Conservation (phyloP, 331 rosid genomes). For the Phaseolus coccineus region DNA sequence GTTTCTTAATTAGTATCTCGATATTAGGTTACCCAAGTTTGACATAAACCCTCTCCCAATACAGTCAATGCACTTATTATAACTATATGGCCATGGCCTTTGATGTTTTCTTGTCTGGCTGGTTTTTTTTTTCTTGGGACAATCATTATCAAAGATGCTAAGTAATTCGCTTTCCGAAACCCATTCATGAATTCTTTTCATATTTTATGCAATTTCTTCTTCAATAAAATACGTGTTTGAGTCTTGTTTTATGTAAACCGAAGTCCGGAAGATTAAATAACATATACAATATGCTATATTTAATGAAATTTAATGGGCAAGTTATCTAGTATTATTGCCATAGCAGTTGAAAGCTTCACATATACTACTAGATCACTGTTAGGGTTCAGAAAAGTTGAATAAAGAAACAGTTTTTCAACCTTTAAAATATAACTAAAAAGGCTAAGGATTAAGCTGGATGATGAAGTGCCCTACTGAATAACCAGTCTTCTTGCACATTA, state of each 20-base stretch:
- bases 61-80: slow-evolving; percentile 14
- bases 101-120: slow-evolving; percentile 51
- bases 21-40: slow-evolving; percentile 43
- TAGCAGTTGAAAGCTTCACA: slow-evolving; percentile 53
- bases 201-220: slow-evolving; percentile 36
- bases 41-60: slow-evolving; percentile 34
- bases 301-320: slow-evolving; percentile 35
- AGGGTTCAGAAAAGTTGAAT: neutral
- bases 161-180: slow-evolving; percentile 40
- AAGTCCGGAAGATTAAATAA: slow-evolving; percentile 41
- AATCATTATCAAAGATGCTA: slow-evolving; percentile 47
- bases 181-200: slow-evolving; percentile 13
- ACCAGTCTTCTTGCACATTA: slow-evolving; percentile 45
- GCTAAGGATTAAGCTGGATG: slow-evolving; percentile 14
- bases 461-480: slow-evolving; percentile 47
- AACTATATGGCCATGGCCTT: slow-evolving; percentile 13
- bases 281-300: neutral
- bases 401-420: slow-evolving; percentile 44
- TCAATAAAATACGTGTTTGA: slow-evolving; percentile 35
- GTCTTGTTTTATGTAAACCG: slow-evolving; percentile 40
- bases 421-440: slow-evolving; percentile 25
- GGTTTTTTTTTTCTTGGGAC: slow-evolving; percentile 41
- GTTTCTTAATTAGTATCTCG: slow-evolving; percentile 18
- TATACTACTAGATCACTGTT: slow-evolving; percentile 16
- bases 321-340: slow-evolving; percentile 39